phyloP scores from a whole-genome alignment of 2,329 filamentous ascomycete species.

The Xylariaceae sp. region DNA sequence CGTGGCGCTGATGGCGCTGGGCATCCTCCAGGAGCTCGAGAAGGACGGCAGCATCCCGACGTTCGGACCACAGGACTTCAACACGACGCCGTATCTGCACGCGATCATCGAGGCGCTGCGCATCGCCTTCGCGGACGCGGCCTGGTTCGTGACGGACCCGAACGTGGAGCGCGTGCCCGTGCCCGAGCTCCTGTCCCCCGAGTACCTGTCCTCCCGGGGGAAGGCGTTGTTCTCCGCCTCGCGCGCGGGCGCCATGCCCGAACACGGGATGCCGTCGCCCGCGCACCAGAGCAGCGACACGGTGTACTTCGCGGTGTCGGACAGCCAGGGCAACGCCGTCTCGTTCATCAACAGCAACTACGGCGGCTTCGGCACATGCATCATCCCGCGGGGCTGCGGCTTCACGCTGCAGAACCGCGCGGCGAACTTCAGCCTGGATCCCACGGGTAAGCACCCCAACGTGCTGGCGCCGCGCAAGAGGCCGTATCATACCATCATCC shows the following conservation, averaged over 20 bases:
- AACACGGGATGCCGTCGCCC: conserved; percentile 71
- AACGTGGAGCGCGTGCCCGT: conserved; percentile 73
- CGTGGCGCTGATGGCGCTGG: conserved; percentile 90
- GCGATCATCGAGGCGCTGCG: conserved; percentile 86
- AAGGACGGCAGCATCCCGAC: conserved; percentile 73
- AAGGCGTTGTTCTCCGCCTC: conserved; percentile 60
- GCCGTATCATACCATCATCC: conserved; percentile 98
- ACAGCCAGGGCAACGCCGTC: conserved; percentile 83
- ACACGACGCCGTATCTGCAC: conserved; percentile 81
- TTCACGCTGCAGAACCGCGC: conserved; percentile 96
- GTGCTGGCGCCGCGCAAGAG: conserved; percentile 79
- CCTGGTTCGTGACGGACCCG: conserved; percentile 90
- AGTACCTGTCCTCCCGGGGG: conserved; percentile 76
- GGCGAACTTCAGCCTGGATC: conserved; percentile 78
- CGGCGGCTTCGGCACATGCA: conserved; percentile 83
- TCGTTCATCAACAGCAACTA: conserved; percentile 98
- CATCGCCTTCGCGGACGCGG: conserved; percentile 87
- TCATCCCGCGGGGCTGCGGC: conserved; percentile 84
- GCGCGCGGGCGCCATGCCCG: conserved; percentile 64
- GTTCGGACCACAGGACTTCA: conserved; percentile 76
- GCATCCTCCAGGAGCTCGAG: conserved; percentile 88
- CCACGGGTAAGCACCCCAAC: conserved; percentile 71
- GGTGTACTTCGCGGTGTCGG: conserved; percentile 89
- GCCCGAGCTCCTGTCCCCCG: conserved; percentile 69
- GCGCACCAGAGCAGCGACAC: conserved; percentile 89